These are phyloP conservation scores for Tothia fuscella DNA, from an alignment of 2,329 filamentous ascomycete genomes.

Conservation along the genomic window DNA sequence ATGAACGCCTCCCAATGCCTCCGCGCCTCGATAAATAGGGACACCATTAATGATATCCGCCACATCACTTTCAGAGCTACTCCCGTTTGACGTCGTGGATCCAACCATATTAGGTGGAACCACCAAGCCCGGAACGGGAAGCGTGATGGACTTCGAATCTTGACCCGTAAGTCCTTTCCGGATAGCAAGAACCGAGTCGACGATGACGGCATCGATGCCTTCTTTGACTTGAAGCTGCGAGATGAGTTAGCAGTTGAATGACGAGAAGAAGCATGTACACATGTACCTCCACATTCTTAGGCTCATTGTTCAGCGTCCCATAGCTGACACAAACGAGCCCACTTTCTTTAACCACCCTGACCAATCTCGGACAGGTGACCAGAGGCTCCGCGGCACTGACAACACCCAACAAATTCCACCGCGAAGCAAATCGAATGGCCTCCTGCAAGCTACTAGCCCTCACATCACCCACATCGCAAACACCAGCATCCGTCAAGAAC, in stretches of 20 bases:
- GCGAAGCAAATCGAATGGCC: conserved; percentile 82
- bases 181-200: conserved; percentile 87
- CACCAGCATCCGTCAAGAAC: conserved; percentile 84
- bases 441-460: conserved; percentile 86
- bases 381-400: conserved; percentile 82
- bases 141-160: neutral
- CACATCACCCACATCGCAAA: conserved; percentile 72
- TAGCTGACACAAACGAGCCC: conserved; percentile 93
- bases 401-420: conserved; percentile 90
- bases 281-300: conserved; percentile 69
- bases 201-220: conserved; percentile 95
- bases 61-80: no score
- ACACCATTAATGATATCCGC: conserved; percentile 1
- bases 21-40: conserved; percentile 3
- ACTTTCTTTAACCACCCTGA: conserved; percentile 86
- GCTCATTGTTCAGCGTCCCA: conserved; percentile 80
- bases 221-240: conserved; percentile 73
- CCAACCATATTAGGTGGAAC: neutral
- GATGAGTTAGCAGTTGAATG: conserved; percentile 7
- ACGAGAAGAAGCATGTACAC: neutral
- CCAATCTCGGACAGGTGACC: conserved; percentile 76
- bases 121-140: neutral
- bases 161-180: conserved; percentile 56
- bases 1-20: neutral
- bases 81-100: neutral